Base-by-base conservation (phyloP, 805 yeast species). In the Myxozyma sirexii region DNA sequence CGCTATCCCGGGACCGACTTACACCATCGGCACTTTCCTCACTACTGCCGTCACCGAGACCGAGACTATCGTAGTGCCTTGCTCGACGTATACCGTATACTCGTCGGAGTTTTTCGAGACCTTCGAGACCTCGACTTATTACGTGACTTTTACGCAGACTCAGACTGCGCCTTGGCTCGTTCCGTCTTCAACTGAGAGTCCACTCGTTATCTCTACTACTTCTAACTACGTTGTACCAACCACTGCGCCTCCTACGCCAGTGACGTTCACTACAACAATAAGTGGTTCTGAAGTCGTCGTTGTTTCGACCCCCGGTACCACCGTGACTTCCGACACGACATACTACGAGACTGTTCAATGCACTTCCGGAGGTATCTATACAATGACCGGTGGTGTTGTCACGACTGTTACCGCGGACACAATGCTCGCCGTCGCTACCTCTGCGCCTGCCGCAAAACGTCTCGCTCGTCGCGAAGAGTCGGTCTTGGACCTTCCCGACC, bases 371-470 rank as follows among this genome's bases (percentile, higher is more conserved):
- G 59, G 59, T 42, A 50, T 52, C 13, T 54, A 54, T 31, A 54
- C 56, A 15, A n/a, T 55, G n/a, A 48, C 17, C 29, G 48, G 42
- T 19, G 35, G 44, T 29, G 38, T 31, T 24, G 56, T 45, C 17
- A 59, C 63, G 13, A 59, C 59, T 15, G 59, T 59, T 21, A 43
- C 59, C 27, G 63, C 35, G 12, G 17, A 52, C 4, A 53, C 71
- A 24, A 54, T 71, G 29, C 53, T 75, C 33, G 66, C 78, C 17
- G 64, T 71, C 38, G 62, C 76, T 23, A 60, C 66, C 71, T 72
- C 68, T 52, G 69, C 44, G 97, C 97, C 48, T 91, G 44, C 59
- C n/a, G 46, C 60, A 4, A 46, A 44, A 44, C 45, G 39, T 6
- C 45, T 53, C 5, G 44, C n/a, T 21, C 48, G 42, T 23, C 55